Evolutionary conservation across 345 rosid genomes (phyloP), one percentile per base, ranked within the genome.

Genomic region (Gossypium thurberi): DNA sequence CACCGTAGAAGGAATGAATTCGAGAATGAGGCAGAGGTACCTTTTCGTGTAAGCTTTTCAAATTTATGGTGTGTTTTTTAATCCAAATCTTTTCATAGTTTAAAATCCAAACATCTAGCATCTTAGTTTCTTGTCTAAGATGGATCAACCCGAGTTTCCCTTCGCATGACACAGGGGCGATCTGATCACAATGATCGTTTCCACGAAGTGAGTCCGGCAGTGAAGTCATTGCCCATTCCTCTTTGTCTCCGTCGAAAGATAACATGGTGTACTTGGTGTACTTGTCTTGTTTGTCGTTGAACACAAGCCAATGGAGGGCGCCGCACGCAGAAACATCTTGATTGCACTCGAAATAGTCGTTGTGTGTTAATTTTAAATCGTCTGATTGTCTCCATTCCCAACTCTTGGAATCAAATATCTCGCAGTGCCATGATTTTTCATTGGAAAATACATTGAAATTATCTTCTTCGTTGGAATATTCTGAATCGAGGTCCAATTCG

Each of bases 361-460:
- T 0, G 21, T 20, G 43, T 10, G 65, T 3, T 10, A 53, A 7
- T 1, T 12, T 18, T 2, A 59, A 0, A 18, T 43, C 40, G 0
- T 57, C 3, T 1, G 17, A 1, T 12, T 72, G 60, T 26, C 58
- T 75, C 79, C 81, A 75, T 2, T 13, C 25, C 76, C 68, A 53
- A 2, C 10, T 23, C 0, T 13, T 18, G 10, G 79, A 78, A 58
- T 81, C 61, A 9, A 75, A 81, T 44, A 72, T 10, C 46, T 78
- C 42, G 2, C 14, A 13, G 0, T 42, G 65, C 40, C 40, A 33
- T 33, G 40, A 33, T 33, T 33, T 33, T 33, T 33, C 7, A 1
- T 1, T 7, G 8, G 20, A 10, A 42, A 1, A 12, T 57, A 10
- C 33, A 12, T 57, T 61, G 10, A 52, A 17, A 57, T 73, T 0